Evolutionary conservation across 2,329 filamentous ascomycete genomes (phyloP), one percentile per base, ranked within the genome.

Genomic region (Tetracladium maxilliforme): DNA sequence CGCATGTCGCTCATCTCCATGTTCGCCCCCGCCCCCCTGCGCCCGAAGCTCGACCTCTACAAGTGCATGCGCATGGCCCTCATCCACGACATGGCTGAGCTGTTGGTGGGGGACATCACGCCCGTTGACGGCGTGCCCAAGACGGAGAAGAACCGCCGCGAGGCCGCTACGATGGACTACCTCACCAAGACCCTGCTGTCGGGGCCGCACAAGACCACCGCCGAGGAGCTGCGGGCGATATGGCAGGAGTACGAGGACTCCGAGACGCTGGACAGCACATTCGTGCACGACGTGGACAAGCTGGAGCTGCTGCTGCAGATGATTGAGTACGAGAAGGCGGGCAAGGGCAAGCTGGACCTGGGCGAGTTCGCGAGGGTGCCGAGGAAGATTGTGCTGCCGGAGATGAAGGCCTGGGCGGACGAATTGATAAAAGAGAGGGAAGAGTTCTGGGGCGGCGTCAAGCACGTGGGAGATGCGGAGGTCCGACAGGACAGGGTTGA

Each of bases 221-320:
- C 77, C 4, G 47, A 64, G 27, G 73, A 86, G 26, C 75, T 98
- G 15, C 64, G 75, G 30, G 68, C 63, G 7, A 64, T 94, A 25
- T 98, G 90, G 82, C 76, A 92, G 43, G 90, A 98, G 51, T 98
- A 98, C 45, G 90, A 98, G 51, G 82, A 90, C 40, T 74, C 72
- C 11, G 43, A 75, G 54, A 95, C 90, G 7, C 55, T 75, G 10
- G 87, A 98, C 47, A 81, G 78, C 38, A 63, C 74, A 32, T 95
- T 87, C 35, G 90, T 98, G 21, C 90, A 98, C 48, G 90, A 98
- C 48, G 70, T 98, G 30, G 90, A 98, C 54, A 95, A 95, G 71
- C 73, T 98, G 49, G 90, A 98, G 56, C 58, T 98, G 36, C 54
- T 98, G 32, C 56, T 92, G 43, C 90, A 98, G 58, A 94, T 94